Conservation (phyloP, 2,329 filamentous ascomycete genomes). For the Penicillium sp. region DNA sequence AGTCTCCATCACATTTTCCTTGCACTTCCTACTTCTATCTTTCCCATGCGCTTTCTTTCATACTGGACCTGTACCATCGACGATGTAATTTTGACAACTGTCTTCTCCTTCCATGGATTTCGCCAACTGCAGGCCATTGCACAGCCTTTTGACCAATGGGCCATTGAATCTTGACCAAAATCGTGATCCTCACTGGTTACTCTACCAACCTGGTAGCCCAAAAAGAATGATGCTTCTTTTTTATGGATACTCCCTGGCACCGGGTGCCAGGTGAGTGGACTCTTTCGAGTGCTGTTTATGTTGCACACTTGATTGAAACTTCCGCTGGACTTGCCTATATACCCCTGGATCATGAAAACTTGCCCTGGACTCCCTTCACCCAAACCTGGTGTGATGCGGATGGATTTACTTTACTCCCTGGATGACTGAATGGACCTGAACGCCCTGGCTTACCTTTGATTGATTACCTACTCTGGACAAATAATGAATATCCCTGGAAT, state of each 20-base stretch:
- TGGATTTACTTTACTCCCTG: conserved; percentile 15
- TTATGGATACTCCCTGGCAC: conserved; percentile 27
- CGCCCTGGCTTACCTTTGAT: conserved; percentile 1
- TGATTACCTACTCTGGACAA: conserved; percentile 7
- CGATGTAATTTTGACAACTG: conserved; percentile 9
- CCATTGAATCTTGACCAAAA: conserved; percentile 13
- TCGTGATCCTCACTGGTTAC: conserved; percentile 10
- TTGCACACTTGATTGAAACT: conserved; percentile 33
- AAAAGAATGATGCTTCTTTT: conserved; percentile 28
- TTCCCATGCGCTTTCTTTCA: conserved; percentile 22
- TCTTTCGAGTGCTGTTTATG: conserved; percentile 43
- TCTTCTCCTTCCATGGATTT: background rate
- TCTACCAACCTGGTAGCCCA: conserved; percentile 19
- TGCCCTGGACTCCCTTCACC: conserved; percentile 20
- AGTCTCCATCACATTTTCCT: conserved; percentile 41
- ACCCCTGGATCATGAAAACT: conserved; percentile 14
- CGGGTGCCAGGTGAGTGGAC: conserved; percentile 35
- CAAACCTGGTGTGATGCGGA: conserved; percentile 32
- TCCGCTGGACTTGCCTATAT: conserved; percentile 20
- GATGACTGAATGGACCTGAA: conserved; percentile 7
- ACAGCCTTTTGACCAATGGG: conserved; percentile 17
- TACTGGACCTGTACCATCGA: conserved; percentile 24
- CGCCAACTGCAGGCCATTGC: background rate
- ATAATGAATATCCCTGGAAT: conserved; percentile 17
- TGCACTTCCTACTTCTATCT: conserved; percentile 13